phyloP scores from a whole-genome alignment of 805 yeast genomes.

The Candida montana region DNA sequence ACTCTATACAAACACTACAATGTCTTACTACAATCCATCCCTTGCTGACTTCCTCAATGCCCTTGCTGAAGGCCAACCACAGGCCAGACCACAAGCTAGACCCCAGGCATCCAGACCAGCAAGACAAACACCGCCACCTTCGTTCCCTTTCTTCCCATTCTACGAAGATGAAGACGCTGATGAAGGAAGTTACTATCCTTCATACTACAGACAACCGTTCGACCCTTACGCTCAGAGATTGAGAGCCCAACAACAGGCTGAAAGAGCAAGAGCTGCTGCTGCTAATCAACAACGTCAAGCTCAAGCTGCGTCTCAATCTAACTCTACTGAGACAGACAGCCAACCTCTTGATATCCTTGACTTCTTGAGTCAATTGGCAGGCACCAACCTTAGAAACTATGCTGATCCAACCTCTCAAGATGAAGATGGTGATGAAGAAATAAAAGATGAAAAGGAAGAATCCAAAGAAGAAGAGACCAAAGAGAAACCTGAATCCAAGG shows the following conservation, averaged over 20 bases:
- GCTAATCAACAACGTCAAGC: neutral
- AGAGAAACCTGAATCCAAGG: no score
- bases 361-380: conserved; percentile 2
- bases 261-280: neutral
- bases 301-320: neutral
- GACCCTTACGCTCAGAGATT: conserved; percentile 4
- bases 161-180: conserved; percentile 11
- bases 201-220: conserved; percentile 7
- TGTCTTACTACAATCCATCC: conserved; percentile 16
- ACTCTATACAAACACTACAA: neutral
- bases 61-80: conserved; percentile 10
- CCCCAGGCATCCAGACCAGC: conserved; percentile 1
- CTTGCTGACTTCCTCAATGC: conserved; percentile 22
- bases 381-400: neutral
- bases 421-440: neutral
- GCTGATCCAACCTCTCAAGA: neutral
- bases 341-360: conserved; percentile 2
- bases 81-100: conserved; percentile 8
- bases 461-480: neutral
- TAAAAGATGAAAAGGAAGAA: neutral
- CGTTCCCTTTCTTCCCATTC: conserved; percentile 2
- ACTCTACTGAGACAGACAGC: no score
- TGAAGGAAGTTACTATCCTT: conserved; percentile 4
- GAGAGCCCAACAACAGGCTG: neutral
- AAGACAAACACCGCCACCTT: conserved; percentile 4